These are phyloP conservation scores for Cicer bijugum DNA, from an alignment of 306 rosid species.

Conservation along the genomic window DNA sequence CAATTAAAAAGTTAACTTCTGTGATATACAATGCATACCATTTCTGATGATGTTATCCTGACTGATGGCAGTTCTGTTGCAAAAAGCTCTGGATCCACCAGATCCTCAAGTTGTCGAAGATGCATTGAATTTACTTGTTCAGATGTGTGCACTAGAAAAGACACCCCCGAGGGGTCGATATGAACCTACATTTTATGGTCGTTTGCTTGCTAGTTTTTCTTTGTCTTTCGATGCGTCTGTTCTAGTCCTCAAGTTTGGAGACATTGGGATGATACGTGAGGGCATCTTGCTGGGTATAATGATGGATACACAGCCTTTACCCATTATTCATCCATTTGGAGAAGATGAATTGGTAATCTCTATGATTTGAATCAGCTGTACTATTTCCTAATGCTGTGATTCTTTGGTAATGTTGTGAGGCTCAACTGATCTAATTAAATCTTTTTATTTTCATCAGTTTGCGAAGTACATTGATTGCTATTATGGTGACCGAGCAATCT, in stretches of 20 bases:
- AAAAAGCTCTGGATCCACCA: constrained; percentile 83
- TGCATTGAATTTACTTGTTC: constrained; percentile 68
- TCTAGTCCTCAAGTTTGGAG: constrained; percentile 83
- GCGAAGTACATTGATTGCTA: constrained; percentile 53
- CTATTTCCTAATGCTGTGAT: constrained; percentile 38
- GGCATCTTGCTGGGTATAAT: constrained; percentile 84
- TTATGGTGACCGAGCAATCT: constrained; percentile 51
- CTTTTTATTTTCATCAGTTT: constrained; percentile 51
- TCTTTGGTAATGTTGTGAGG: constrained; percentile 38
- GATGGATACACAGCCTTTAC: constrained; percentile 84
- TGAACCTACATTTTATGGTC: constrained; percentile 87
- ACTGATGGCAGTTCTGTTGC: constrained; percentile 69
- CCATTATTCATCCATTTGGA: constrained; percentile 85
- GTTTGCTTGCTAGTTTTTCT: constrained; percentile 71
- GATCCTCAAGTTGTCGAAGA: constrained; percentile 69
- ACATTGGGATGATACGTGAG: constrained; percentile 76
- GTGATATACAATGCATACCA: constrained; percentile 3
- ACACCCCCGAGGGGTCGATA: constrained; percentile 66
- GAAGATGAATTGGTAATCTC: constrained; percentile 70
- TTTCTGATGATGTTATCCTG: constrained; percentile 30
- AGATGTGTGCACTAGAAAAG: constrained; percentile 64
- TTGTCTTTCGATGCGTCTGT: constrained; percentile 83
- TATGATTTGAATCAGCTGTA: constrained; percentile 23
- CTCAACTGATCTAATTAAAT: constrained; percentile 38
- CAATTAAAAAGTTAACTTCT: neutral